These are phyloP conservation scores for Scheffersomyces stipitis DNA, from an alignment of 805 yeast genomes.

Conservation along the genomic window DNA sequence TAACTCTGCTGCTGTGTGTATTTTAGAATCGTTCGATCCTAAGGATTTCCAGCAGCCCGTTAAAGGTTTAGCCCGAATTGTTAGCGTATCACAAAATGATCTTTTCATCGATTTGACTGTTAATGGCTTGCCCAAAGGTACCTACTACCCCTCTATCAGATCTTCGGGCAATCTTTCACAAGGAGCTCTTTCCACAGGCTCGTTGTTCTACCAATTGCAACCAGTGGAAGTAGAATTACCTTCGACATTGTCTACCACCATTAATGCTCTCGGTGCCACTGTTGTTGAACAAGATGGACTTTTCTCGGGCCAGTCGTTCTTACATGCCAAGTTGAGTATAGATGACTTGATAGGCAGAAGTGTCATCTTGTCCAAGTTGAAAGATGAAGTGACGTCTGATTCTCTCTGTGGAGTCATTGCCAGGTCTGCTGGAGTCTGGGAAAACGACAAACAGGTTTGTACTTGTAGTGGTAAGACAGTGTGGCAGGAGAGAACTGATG, in stretches of 20 bases:
- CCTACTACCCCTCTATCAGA: slow-evolving; percentile 68
- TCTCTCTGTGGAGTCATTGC: slow-evolving; percentile 86
- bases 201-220: slow-evolving; percentile 45
- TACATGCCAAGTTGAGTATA: slow-evolving; percentile 47
- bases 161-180: slow-evolving; percentile 72
- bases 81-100: slow-evolving; percentile 57
- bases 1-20: slow-evolving; percentile 88
- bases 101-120: slow-evolving; percentile 73
- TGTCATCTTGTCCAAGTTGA: slow-evolving; percentile 44
- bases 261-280: slow-evolving; percentile 37
- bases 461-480: slow-evolving; percentile 93
- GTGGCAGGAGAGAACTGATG: slow-evolving; percentile 92
- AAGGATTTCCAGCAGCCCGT: slow-evolving; percentile 56
- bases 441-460: slow-evolving; percentile 89
- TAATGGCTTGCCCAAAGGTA: slow-evolving; percentile 66
- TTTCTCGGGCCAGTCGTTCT: slow-evolving; percentile 37
- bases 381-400: slow-evolving; percentile 39
- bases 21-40: slow-evolving; percentile 68
- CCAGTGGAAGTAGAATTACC: slow-evolving; percentile 31
- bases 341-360: slow-evolving; percentile 72
- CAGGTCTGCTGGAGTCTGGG: slow-evolving; percentile 96
- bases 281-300: slow-evolving; percentile 11
- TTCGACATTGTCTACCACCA: slow-evolving; percentile 24
- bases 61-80: slow-evolving; percentile 84
- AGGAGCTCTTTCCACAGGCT: slow-evolving; percentile 71